Conservation (phyloP, 2,329 filamentous ascomycete species). For the Stagonosporopsis cucurbitacearum region DNA sequence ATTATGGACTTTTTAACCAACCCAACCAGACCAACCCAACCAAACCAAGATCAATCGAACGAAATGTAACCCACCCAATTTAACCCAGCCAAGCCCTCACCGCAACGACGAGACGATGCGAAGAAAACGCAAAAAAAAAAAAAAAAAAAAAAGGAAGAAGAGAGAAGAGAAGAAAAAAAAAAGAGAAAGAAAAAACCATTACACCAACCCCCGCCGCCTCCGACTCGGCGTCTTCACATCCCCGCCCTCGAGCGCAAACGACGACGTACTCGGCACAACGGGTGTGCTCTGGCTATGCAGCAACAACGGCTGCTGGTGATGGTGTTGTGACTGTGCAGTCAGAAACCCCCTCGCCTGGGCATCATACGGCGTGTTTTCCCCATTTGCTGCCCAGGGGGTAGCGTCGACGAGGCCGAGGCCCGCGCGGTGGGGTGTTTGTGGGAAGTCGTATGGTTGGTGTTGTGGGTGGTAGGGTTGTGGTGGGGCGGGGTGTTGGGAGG, state of each 20-base stretch:
- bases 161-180: background rate
- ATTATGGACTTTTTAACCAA: too few species aligned
- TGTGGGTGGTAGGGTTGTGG: slow-evolving; percentile 1
- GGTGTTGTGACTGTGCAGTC: slow-evolving; percentile 28
- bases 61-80: too few species aligned
- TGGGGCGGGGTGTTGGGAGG: slow-evolving; percentile 12
- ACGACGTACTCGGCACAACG: slow-evolving; percentile 27
- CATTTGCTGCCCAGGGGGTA: too few species aligned
- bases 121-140: too few species aligned
- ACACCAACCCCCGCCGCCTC: slow-evolving; percentile 23
- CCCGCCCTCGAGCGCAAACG: slow-evolving; percentile 15
- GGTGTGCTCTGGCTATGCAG: slow-evolving; percentile 41
- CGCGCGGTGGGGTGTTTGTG: slow-evolving; percentile 44
- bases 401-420: too few species aligned
- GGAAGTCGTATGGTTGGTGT: slow-evolving; percentile 28
- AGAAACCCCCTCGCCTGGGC: slow-evolving; percentile 11
- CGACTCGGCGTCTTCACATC: slow-evolving; percentile 28
- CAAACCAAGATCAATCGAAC: too few species aligned
- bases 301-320: slow-evolving; percentile 30
- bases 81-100: too few species aligned
- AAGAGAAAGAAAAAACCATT: too few species aligned
- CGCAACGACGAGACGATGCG: too few species aligned
- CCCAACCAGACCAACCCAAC: too few species aligned
- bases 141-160: background rate
- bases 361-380: too few species aligned